Percentiles rank a stretch among this genome's conserved stretches.
Evolutionary conservation across 2,329 filamentous ascomycete species (phyloP).

Genomic region (Lachnellula suecica): DNA sequence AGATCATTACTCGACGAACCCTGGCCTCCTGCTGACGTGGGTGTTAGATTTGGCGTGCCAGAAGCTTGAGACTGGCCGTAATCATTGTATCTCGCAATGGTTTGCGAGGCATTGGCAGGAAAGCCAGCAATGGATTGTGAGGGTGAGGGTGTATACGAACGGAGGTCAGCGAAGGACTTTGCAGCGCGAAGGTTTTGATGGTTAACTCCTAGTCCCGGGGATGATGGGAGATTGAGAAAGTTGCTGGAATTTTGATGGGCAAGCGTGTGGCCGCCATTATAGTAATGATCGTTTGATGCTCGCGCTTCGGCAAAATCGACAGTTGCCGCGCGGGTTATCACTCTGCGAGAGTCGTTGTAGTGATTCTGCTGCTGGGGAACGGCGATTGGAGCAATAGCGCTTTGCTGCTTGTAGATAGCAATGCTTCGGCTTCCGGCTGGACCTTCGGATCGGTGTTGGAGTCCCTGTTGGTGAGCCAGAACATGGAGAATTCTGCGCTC

Average conservation of each 20-base stretch:
- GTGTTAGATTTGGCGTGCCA: conserved; percentile 66
- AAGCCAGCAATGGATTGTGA: conserved; percentile 89
- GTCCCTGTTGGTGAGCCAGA: conserved; percentile 89
- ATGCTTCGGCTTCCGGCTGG: conserved; percentile 86
- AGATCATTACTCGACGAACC: conserved; percentile 31
- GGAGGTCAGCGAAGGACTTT: conserved; percentile 94
- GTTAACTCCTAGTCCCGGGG: conserved; percentile 62
- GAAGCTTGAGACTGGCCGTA: conserved; percentile 54
- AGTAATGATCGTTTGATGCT: conserved; percentile 61
- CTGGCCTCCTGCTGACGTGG: conserved; percentile 75
- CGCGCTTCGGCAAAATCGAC: conserved; percentile 90
- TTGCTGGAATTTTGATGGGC: conserved; percentile 77
- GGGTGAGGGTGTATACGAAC: conserved; percentile 92
- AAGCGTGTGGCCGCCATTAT: conserved; percentile 64
- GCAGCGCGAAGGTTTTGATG: conserved; percentile 84
- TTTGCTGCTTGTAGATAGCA: conserved; percentile 72
- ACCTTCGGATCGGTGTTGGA: conserved; percentile 88
- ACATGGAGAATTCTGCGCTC: conserved; percentile 92
- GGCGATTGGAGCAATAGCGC: conserved; percentile 29
- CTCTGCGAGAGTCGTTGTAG: conserved; percentile 70
- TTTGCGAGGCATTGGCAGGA: conserved; percentile 64
- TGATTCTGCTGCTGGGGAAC: conserved; percentile 43
- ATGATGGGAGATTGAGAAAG: conserved; percentile 85
- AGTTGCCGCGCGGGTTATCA: conserved; percentile 90
- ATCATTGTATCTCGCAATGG: conserved; percentile 57